phyloP scores from a whole-genome alignment of 2,329 filamentous ascomycete species.

The Zopfia rhizophila region DNA sequence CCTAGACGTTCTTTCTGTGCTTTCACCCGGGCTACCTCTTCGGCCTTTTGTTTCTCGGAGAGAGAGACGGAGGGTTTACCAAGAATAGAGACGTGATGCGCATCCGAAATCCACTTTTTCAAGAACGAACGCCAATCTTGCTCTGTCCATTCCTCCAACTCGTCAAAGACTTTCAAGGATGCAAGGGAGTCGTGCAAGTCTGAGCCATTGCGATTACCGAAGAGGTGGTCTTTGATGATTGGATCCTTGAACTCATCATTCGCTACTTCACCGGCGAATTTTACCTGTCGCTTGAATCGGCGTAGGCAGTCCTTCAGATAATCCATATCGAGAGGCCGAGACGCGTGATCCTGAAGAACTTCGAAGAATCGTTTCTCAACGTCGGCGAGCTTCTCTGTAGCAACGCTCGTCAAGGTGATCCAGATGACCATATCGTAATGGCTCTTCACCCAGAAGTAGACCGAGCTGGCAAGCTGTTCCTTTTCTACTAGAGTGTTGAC shows the following conservation, averaged over 20 bases:
- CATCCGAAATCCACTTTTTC: conserved; percentile 84
- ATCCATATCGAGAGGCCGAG: conserved; percentile 84
- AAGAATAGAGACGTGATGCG: conserved; percentile 86
- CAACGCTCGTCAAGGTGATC: conserved; percentile 87
- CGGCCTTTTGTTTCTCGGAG: conserved; percentile 81
- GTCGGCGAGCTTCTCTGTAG: conserved; percentile 82
- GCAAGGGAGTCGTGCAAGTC: conserved; percentile 54
- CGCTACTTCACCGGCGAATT: conserved; percentile 83
- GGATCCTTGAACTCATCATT: conserved; percentile 83
- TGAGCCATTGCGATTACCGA: conserved; percentile 82
- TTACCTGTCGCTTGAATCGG: conserved; percentile 82
- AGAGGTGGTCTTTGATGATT: conserved; percentile 92
- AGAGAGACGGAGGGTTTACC: conserved; percentile 85
- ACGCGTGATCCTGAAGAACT: conserved; percentile 81
- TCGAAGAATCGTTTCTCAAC: conserved; percentile 89
- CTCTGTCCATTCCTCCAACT: conserved; percentile 82
- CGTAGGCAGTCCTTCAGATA: conserved; percentile 91
- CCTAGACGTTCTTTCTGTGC: conserved; percentile 83
- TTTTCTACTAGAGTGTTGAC: conserved; percentile 94
- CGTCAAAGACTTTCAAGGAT: conserved; percentile 66
- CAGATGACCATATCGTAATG: conserved; percentile 85
- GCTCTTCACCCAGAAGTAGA: conserved; percentile 81
- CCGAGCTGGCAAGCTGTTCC: conserved; percentile 88
- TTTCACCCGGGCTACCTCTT: conserved; percentile 81
- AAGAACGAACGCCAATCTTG: conserved; percentile 85